A percentile compares a stretch with the other conserved stretches of the same genome.
phyloP scores from a whole-genome alignment of 2,329 filamentous ascomycete genomes.

The Sporothrix pallida region DNA sequence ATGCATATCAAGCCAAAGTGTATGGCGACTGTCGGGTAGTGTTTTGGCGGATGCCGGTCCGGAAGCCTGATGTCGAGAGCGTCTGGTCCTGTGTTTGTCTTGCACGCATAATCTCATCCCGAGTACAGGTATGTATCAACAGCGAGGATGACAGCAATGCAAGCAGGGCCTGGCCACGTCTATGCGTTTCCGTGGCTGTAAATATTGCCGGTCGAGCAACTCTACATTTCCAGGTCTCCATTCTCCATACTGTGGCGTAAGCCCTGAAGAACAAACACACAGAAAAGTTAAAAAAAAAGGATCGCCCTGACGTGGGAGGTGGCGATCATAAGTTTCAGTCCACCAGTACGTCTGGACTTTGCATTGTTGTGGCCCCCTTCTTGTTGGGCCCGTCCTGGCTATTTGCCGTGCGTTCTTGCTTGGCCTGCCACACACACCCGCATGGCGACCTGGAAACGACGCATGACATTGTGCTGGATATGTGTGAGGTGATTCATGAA shows the following conservation, averaged over 20 bases:
- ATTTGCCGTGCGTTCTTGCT: neutral
- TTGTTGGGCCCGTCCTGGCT: neutral
- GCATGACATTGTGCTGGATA: neutral
- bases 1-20: neutral
- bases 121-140: neutral
- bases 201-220: no score
- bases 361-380: neutral
- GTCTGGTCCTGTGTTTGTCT: no score
- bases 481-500: neutral
- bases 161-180: neutral
- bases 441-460: neutral
- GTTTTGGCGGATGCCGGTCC: neutral
- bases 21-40: neutral
- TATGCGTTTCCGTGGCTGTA: neutral
- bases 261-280: neutral
- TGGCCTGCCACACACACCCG: neutral
- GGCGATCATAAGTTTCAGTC: conserved; percentile 20
- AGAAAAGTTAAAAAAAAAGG: neutral
- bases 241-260: neutral
- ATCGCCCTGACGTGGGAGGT: neutral
- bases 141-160: neutral
- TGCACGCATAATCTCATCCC: neutral
- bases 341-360: neutral
- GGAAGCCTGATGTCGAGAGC: neutral
- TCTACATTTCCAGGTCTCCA: no score